Evolutionary conservation across 1,284 basidiomycete species (phyloP), one percentile per base, ranked within the genome.

Genomic region (Boletus nobilissimus): DNA sequence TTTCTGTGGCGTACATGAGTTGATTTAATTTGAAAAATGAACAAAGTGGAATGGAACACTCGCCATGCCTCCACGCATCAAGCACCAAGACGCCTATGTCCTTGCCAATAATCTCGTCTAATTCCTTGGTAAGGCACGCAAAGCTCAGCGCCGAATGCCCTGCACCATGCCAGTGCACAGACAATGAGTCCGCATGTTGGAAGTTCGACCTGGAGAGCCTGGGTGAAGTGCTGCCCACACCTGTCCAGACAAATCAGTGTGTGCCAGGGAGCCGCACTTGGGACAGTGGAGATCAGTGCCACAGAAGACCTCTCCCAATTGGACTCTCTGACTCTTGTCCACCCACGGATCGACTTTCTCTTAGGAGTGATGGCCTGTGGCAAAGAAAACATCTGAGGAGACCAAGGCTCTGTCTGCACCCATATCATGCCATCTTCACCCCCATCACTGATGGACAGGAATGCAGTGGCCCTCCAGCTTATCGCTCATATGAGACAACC

Each of bases 11-110:
- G 78, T n/a, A 69, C 29, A 70, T 48, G 40, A 24, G 63, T 18
- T 51, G 8, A 57, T 46, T 68, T 2, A 51, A 43, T 65, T 11
- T 34, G n/a, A 34, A 1, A 39, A 43, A 38, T 13, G 8, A 67
- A 70, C 39, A 40, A 43, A 32, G 73, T 51, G 67, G 10, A 46
- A 75, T 43, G 39, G 22, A 78, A 83, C 22, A 19, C 93, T 80
- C 81, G 96, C 98, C 98, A 86, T 99, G 98, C 39, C 95, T 93
- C 75, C 98, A 88, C 68, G 94, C 94, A 88, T 99, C 98, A 73
- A 95, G 89, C 1, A 95, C 90, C 66, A 99, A 82, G 24, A 99
- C 91, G 0, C 98, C 98, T 68, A 95, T 92, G 82, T 96, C 94
- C 13, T 95, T 95, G 16, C 88, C 88, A 40, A 92, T 92, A 84